These are phyloP conservation scores for Pseudogymnoascus sp. DNA, from an alignment of 2,329 filamentous ascomycete species.

Conservation along the genomic window DNA sequence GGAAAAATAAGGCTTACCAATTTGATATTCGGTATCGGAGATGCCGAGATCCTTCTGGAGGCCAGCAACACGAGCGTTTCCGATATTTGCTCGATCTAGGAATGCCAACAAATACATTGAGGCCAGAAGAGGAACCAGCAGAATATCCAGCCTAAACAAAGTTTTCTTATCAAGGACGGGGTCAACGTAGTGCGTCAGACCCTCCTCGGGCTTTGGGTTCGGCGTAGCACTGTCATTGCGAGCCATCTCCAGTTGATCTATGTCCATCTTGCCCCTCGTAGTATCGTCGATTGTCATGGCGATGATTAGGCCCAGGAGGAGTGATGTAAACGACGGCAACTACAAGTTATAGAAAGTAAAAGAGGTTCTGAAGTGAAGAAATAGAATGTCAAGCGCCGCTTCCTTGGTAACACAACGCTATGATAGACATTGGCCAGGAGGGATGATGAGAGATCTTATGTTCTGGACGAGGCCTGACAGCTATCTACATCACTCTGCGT, in stretches of 20 bases:
- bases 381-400: background rate
- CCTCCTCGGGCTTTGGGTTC: background rate
- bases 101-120: conserved; percentile 53
- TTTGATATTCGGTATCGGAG: background rate
- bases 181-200: background rate
- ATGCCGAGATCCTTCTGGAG: conserved; percentile 51
- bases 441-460: background rate
- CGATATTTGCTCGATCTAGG: conserved; percentile 59
- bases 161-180: background rate
- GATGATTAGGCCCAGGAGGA: conserved; percentile 26
- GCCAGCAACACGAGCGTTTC: conserved; percentile 57
- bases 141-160: background rate
- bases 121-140: background rate
- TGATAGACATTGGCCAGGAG: background rate
- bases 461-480: background rate
- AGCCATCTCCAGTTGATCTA: background rate
- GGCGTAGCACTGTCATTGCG: background rate
- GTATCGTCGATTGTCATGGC: conserved; percentile 27
- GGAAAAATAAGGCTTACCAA: background rate
- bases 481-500: background rate
- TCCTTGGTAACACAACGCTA: background rate
- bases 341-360: background rate
- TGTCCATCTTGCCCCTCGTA: background rate
- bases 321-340: background rate
- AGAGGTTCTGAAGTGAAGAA: conserved; percentile 34